A percentile compares a stretch with the other conserved stretches of the same genome.
Conservation (phyloP, 805 yeast species). For the Hanseniaspora taiwanica region DNA sequence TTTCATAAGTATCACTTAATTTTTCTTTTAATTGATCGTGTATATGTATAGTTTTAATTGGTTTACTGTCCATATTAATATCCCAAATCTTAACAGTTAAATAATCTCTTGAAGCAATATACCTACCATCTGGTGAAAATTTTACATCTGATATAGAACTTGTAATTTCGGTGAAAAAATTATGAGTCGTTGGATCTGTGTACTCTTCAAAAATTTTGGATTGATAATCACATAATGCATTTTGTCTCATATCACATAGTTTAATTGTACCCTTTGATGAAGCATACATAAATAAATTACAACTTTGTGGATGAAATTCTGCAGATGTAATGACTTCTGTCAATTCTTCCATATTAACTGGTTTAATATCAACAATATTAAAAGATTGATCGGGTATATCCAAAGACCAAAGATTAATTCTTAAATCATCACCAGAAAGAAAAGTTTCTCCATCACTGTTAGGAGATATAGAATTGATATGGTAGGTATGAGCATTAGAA, state of each 20-base stretch:
- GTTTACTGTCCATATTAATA: conserved; percentile 90
- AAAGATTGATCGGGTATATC: conserved; percentile 90
- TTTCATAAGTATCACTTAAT: conserved; percentile 93
- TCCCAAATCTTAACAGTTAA: conserved; percentile 98
- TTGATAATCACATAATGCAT: conserved; percentile 85
- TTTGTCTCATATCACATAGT: conserved; percentile 90
- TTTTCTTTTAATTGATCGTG: conserved; percentile 91
- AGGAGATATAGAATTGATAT: conserved; percentile 87
- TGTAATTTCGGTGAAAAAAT: conserved; percentile 94
- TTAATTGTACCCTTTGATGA: conserved; percentile 92
- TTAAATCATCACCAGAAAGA: conserved; percentile 81
- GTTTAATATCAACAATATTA: conserved; percentile 95
- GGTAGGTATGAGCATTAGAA: conserved; percentile 96
- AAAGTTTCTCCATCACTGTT: conserved; percentile 95
- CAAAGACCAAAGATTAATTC: conserved; percentile 92
- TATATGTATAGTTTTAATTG: conserved; percentile 84
- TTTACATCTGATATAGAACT: conserved; percentile 88
- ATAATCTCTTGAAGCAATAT: conserved; percentile 93
- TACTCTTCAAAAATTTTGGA: conserved; percentile 84
- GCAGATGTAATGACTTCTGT: conserved; percentile 96
- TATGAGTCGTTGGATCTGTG: conserved; percentile 82
- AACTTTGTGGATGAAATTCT: conserved; percentile 85
- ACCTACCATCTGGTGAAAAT: conserved; percentile 82
- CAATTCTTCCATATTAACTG: conserved; percentile 96
- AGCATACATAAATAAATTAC: conserved; percentile 91